Evolutionary conservation across 1,284 basidiomycete species (phyloP).

Genomic region (Singerocomus inundabilis): DNA sequence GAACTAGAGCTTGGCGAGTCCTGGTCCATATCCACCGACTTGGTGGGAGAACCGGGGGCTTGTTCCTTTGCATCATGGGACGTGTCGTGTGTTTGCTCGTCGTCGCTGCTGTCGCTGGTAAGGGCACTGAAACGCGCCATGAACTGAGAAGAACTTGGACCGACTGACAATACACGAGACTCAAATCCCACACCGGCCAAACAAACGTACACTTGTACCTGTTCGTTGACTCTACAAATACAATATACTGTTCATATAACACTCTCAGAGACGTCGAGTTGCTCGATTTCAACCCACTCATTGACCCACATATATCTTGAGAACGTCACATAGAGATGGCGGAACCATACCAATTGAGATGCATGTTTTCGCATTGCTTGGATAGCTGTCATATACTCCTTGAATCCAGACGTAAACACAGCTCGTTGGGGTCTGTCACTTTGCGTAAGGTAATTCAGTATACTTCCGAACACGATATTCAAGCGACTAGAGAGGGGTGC

Average conservation of each 20-base stretch:
- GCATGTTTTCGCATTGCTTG: constrained; percentile 73
- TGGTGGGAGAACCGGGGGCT: constrained; percentile 15
- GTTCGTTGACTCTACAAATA: neutral
- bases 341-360: constrained; percentile 88
- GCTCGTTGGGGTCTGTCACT: constrained; percentile 3
- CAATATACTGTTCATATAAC: neutral
- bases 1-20: constrained; percentile 23
- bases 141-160: constrained; percentile 9
- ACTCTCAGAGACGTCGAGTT: constrained; percentile 2
- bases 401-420: constrained; percentile 51
- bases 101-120: constrained; percentile 42
- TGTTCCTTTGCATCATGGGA: constrained; percentile 23
- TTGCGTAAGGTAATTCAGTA: constrained; percentile 13
- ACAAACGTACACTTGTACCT: constrained; percentile 26
- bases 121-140: constrained; percentile 46
- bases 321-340: constrained; percentile 81
- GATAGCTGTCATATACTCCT: constrained; percentile 58
- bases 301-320: constrained; percentile 95
- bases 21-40: constrained; percentile 22
- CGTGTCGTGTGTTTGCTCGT: constrained; percentile 32
- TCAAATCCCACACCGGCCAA: constrained; percentile 22
- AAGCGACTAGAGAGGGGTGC: constrained; percentile 49
- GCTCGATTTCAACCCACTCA: constrained; percentile 55
- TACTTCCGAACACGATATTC: constrained; percentile 31
- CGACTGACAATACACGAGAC: constrained; percentile 23